These are phyloP conservation scores for Citrullus amarus DNA, from an alignment of 306 rosid genomes.

Conservation along the genomic window DNA sequence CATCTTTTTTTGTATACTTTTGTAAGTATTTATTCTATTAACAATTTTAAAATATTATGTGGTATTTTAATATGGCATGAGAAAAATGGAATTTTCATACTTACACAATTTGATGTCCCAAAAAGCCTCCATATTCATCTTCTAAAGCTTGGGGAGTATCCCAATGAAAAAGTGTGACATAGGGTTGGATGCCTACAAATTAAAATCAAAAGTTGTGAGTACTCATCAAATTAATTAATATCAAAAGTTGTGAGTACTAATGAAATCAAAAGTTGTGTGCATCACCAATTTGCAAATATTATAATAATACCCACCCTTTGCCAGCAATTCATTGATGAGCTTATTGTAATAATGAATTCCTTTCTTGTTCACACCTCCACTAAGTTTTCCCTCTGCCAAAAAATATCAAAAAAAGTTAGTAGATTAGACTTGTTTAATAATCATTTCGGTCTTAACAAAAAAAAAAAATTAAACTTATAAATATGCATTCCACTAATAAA, in stretches of 20 bases:
- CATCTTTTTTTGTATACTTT: no score
- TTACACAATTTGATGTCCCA: conserved; percentile 36
- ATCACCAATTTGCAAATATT: background rate
- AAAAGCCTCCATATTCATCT: conserved; percentile 51
- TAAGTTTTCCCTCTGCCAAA: conserved; percentile 25
- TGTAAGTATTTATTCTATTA: background rate
- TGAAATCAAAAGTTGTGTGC: background rate
- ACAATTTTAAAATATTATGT: background rate
- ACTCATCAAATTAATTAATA: background rate
- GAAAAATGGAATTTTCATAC: background rate
- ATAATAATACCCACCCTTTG: background rate
- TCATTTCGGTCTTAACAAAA: no score
- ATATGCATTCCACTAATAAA: no score
- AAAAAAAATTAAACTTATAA: no score
- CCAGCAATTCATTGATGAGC: background rate
- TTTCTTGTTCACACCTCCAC: conserved; percentile 30
- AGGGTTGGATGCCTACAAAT: conserved; percentile 23
- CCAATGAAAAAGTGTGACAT: conserved; percentile 59
- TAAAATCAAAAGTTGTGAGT: background rate
- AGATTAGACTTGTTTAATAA: no score
- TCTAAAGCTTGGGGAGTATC: conserved; percentile 60
- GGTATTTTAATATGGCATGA: background rate
- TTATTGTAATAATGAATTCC: conserved; percentile 18
- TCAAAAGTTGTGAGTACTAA: background rate
- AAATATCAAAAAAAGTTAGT: background rate